Evolutionary conservation across 306 rosid genomes (phyloP), one percentile per base, ranked within the genome.

Genomic region (Vachellia pachyceras): DNA sequence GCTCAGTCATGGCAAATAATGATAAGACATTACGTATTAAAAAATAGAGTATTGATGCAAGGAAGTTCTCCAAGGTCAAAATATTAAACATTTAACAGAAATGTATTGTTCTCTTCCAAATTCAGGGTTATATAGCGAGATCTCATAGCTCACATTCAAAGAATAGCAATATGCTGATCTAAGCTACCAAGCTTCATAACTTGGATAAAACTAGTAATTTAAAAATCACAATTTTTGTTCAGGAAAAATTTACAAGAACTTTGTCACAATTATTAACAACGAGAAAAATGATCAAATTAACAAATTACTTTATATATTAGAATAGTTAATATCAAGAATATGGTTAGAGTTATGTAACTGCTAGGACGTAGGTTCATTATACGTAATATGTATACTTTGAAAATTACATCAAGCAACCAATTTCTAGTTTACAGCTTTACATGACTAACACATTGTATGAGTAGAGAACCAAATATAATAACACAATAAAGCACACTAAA

Each of bases 81-180:
- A 72, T 20, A 52, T 64, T 8, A 22, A 55, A 55, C 29, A 5
- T 1, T 50, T 50, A 17, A 49, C 20, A 14, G 55, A 49, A 49
- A n/a, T 5, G 55, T 49, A 15, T 18, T 6, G 10, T 20, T 0
- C 11, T 46, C 18, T 20, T 52, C 37, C 17, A 46, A 83, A 78
- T 54, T 78, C 80, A 44, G 72, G 66, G 50, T 37, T 66, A 36
- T 55, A 78, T 52, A 52, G 60, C 23, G 10, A 52, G 23, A 52
- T 52, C 61, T 20, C 61, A 18, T 1, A 5, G 29, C 6, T 13
- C 54, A 47, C 4, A 47, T 7, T 47, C n/a, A 47, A 2, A 47
- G 54, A 47, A 47, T 47, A 10, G 54, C 6, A 47, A 47, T 47
- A 47, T 47, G 18, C 20, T 18, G 6, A 50, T 50, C 7, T 47